phyloP scores from a whole-genome alignment of 352 stramenopile species.

The Phytopythium boreale region DNA sequence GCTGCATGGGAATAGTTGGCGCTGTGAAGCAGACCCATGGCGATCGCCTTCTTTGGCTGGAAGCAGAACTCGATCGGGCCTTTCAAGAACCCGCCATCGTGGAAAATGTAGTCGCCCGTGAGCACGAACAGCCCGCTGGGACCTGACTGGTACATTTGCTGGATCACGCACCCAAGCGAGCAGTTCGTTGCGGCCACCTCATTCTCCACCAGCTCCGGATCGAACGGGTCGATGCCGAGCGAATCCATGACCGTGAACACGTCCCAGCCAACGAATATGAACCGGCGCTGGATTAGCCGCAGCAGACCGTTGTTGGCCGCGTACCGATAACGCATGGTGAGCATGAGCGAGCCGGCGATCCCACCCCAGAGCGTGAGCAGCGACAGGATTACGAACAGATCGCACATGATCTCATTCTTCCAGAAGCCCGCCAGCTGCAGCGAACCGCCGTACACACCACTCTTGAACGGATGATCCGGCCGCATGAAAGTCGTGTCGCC shows the following conservation, averaged over 20 bases:
- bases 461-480: slow-evolving; percentile 21
- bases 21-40: slow-evolving; percentile 22
- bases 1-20: neutral
- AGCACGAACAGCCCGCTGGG: slow-evolving; percentile 23
- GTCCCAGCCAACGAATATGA: slow-evolving; percentile 52
- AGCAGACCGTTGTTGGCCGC: slow-evolving; percentile 48
- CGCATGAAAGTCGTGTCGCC: slow-evolving; percentile 46
- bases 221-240: slow-evolving; percentile 30
- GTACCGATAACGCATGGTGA: slow-evolving; percentile 36
- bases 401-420: slow-evolving; percentile 52
- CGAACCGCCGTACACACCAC: slow-evolving; percentile 34
- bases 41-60: slow-evolving; percentile 13
- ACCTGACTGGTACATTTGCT: slow-evolving; percentile 28
- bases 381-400: slow-evolving; percentile 37
- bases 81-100: slow-evolving; percentile 16
- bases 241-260: slow-evolving; percentile 24
- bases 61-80: slow-evolving; percentile 26
- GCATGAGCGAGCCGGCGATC: slow-evolving; percentile 22
- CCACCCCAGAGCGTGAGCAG: slow-evolving; percentile 26
- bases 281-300: slow-evolving; percentile 45
- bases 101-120: slow-evolving; percentile 34
- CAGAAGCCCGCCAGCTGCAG: slow-evolving; percentile 42
- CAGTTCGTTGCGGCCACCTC: slow-evolving; percentile 15
- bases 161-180: slow-evolving; percentile 22
- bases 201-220: slow-evolving; percentile 11